phyloP scores from a whole-genome alignment of 2,329 filamentous ascomycete species.

The Colletotrichum gigasporum region DNA sequence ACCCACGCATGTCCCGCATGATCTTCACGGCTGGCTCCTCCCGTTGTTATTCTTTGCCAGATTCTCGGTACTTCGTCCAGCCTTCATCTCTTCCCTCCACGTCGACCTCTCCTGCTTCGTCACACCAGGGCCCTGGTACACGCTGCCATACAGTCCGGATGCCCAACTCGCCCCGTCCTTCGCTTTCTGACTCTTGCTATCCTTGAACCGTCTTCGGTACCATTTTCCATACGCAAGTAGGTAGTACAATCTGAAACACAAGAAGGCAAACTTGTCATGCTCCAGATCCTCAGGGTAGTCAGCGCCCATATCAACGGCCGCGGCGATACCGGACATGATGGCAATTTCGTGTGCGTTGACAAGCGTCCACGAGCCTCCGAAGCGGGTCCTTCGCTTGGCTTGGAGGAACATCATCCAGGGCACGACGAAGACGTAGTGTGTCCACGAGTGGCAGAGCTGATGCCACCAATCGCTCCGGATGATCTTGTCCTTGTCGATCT shows the following conservation, averaged over 20 bases:
- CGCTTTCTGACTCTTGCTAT: conserved; percentile 43
- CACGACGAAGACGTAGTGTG: conserved; percentile 67
- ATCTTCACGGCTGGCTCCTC: conserved; percentile 43
- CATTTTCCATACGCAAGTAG: conserved; percentile 68
- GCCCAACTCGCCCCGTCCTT: conserved; percentile 65
- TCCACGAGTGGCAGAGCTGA: conserved; percentile 68
- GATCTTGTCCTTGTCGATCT: conserved; percentile 63
- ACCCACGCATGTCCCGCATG: too few relatives aligned
- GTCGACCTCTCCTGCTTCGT: conserved; percentile 59
- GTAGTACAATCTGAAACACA: conserved; percentile 70
- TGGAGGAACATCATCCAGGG: conserved; percentile 75
- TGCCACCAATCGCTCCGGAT: conserved; percentile 71
- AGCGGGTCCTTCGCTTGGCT: conserved; percentile 67
- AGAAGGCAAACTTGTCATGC: conserved; percentile 67
- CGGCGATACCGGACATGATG: conserved; percentile 73
- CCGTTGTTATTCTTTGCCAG: conserved; percentile 44
- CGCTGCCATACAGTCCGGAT: conserved; percentile 65
- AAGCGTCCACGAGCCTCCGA: conserved; percentile 72
- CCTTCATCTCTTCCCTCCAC: conserved; percentile 54
- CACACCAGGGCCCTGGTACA: conserved; percentile 68
- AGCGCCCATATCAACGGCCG: conserved; percentile 74
- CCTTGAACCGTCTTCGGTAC: conserved; percentile 56
- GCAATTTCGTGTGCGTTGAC: conserved; percentile 75
- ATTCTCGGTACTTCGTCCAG: conserved; percentile 46
- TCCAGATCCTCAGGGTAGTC: conserved; percentile 71